Percentiles rank a stretch among this genome's conserved stretches.
Evolutionary conservation across 148 eudicot genomes (phyloP).

Genomic region (Pouteria glomerata): DNA sequence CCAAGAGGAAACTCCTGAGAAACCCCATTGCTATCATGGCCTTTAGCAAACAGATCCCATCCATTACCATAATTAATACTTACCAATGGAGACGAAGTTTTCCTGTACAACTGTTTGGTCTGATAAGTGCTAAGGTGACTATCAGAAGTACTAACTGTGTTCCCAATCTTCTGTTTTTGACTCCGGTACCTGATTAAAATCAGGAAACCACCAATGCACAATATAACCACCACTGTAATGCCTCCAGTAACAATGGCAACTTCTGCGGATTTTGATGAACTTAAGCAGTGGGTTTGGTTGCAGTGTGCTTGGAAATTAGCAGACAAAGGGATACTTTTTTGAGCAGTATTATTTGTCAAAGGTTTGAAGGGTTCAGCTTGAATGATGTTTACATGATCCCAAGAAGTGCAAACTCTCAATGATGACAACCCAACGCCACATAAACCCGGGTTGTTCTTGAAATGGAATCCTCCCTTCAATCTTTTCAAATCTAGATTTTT

Average conservation of each 20-base stretch:
- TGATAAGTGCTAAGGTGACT: conserved; percentile 49
- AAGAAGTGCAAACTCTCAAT: conserved; percentile 54
- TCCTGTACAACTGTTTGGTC: conserved; percentile 36
- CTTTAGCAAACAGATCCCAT: conserved; percentile 60
- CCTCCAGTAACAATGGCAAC: conserved; percentile 40
- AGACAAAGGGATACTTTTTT: conserved; percentile 14
- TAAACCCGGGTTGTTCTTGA: conserved; percentile 55
- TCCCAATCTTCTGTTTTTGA: conserved; percentile 70
- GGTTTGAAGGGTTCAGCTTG: conserved; percentile 38
- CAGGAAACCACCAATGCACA: conserved; percentile 39
- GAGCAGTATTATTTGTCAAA: conserved; percentile 19
- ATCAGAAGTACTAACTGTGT: conserved; percentile 39
- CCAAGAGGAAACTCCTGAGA: conserved; percentile 36
- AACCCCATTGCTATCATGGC: conserved; percentile 25
- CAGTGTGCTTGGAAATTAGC: conserved; percentile 26
- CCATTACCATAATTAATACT: conserved; percentile 50
- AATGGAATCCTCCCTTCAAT: conserved; percentile 43
- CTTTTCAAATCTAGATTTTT: conserved; percentile 55
- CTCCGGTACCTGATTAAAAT: conserved; percentile 41
- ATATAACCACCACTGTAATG: conserved; percentile 22
- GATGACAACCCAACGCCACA: conserved; percentile 59
- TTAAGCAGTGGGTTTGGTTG: conserved; percentile 36
- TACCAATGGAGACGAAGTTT: conserved; percentile 61
- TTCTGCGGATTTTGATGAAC: conserved; percentile 34
- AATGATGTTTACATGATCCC: conserved; percentile 44